phyloP scores from a whole-genome alignment of 805 yeast species.

The Ogataea chonburiensis region DNA sequence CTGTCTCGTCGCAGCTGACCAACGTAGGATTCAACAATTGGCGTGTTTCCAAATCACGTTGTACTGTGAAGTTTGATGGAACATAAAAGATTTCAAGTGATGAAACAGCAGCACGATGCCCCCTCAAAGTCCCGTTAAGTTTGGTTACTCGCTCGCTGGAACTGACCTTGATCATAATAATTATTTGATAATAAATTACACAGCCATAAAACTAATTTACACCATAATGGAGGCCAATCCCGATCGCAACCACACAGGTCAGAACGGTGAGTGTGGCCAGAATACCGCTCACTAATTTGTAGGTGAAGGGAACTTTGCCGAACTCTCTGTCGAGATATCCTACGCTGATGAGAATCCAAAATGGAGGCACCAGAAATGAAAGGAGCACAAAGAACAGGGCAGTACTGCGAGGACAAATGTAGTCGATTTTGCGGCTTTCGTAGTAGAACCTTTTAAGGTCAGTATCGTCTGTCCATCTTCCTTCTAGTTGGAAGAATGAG shows the following conservation, averaged over 20 bases:
- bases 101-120: constrained; percentile 16
- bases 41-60: constrained; percentile 4
- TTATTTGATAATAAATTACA: background rate
- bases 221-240: constrained; percentile 22
- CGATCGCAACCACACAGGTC: constrained; percentile 28
- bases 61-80: constrained; percentile 18
- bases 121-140: constrained; percentile 20
- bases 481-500: constrained; percentile 8
- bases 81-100: constrained; percentile 17
- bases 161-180: constrained; percentile 4
- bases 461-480: constrained; percentile 6
- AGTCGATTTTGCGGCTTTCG: constrained; percentile 2
- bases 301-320: constrained; percentile 24
- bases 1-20: constrained; percentile 59
- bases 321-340: constrained; percentile 29
- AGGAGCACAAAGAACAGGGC: constrained; percentile 22
- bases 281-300: constrained; percentile 25
- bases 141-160: constrained; percentile 8
- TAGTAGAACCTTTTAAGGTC: constrained; percentile 5
- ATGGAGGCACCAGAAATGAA: constrained; percentile 31
- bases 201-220: constrained; percentile 5
- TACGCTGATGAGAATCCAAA: constrained; percentile 28
- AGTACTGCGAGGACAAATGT: constrained; percentile 14
- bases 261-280: constrained; percentile 20
- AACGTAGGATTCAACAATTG: constrained; percentile 38